Conservation (phyloP, 306 rosid genomes). For the Senna siamea region DNA sequence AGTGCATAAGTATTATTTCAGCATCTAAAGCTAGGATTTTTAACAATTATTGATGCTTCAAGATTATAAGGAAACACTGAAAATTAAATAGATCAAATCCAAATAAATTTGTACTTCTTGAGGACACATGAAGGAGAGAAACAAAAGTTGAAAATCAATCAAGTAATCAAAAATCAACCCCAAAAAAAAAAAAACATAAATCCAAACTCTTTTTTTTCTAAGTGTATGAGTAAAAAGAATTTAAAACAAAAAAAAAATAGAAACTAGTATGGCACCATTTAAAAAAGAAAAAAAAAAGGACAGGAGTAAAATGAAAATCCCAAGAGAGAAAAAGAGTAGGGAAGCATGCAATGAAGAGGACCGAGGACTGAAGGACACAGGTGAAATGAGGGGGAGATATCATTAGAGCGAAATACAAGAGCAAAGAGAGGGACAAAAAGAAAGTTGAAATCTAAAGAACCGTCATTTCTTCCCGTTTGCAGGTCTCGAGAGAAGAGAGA, state of each 20-base stretch:
- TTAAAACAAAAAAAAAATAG: no score
- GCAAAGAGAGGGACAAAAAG: background rate
- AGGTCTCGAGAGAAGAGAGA: background rate
- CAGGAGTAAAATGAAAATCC: background rate
- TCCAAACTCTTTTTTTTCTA: background rate
- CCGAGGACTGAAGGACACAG: background rate
- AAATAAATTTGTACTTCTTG: background rate
- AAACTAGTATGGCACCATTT: background rate
- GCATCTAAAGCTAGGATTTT: constrained; percentile 6
- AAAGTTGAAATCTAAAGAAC: background rate
- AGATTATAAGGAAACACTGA: background rate
- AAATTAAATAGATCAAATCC: constrained; percentile 18
- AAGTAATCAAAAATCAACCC: background rate
- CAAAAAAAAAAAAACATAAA: background rate
- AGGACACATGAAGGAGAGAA: background rate
- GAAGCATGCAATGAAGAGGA: background rate
- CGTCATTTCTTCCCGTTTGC: background rate
- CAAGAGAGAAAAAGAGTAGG: background rate
- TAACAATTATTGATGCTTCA: background rate
- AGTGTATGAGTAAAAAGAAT: background rate
- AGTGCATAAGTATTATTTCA: background rate
- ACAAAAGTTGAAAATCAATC: background rate
- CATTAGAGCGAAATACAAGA: background rate
- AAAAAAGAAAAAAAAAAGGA: background rate
- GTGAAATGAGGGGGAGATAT: background rate